Evolutionary conservation across 73 alveolate genomes (phyloP).

Genomic region (Breviolum minutum): DNA sequence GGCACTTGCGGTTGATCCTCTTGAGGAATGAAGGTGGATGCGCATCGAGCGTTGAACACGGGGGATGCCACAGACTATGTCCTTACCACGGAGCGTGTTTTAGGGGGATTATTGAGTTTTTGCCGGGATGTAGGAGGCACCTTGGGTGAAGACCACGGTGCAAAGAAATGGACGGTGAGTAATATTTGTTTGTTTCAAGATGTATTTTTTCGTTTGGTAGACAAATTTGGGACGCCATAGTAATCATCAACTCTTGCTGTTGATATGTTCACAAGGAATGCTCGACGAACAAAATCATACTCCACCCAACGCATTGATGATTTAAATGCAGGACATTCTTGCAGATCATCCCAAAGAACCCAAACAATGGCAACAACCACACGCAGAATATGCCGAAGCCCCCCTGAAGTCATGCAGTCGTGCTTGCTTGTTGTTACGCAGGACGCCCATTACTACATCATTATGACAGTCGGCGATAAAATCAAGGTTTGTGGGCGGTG

Average conservation of each 20-base stretch:
- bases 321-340: background rate
- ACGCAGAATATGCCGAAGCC: background rate
- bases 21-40: slow-evolving; percentile 16
- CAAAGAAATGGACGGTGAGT: background rate
- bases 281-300: background rate
- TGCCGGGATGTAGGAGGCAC: background rate
- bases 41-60: slow-evolving; percentile 26
- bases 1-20: too few species aligned
- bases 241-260: background rate
- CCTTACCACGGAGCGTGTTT: background rate
- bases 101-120: background rate
- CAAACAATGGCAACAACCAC: too few species aligned
- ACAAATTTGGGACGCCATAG: background rate
- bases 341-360: too few species aligned
- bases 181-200: too few species aligned
- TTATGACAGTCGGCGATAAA: background rate
- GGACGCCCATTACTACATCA: slow-evolving; percentile 26
- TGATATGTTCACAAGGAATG: background rate
- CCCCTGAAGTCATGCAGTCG: background rate
- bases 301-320: background rate
- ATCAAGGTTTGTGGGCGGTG: background rate
- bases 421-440: background rate
- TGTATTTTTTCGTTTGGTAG: background rate
- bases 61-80: slow-evolving; percentile 34
- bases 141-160: background rate